Percentiles rank a stretch among this genome's conserved stretches.
Conservation (phyloP, 2,329 filamentous ascomycete genomes). For the Fusarium zealandicum region DNA sequence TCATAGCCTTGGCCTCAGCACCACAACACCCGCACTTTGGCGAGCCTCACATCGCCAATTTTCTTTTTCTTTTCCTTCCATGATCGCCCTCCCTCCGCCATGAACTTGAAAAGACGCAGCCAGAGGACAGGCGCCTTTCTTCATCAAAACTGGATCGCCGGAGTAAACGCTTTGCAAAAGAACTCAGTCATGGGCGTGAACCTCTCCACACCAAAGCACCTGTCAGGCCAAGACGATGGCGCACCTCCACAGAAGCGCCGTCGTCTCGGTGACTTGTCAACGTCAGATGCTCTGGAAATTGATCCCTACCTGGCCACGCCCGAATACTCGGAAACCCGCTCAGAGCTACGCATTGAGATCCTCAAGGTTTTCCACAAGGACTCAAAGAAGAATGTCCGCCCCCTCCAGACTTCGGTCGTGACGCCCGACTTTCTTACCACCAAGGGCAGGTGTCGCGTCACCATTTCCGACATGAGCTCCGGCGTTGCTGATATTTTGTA, state of each 20-base stretch:
- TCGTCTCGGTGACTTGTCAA: conserved; percentile 48
- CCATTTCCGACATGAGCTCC: conserved; percentile 46
- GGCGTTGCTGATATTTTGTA: conserved; percentile 55
- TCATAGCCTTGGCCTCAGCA: background rate
- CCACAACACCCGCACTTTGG: conserved; percentile 14
- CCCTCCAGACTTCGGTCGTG: conserved; percentile 41
- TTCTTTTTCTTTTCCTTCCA: conserved; percentile 33
- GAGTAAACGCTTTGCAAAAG: conserved; percentile 53
- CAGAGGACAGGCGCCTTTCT: conserved; percentile 61
- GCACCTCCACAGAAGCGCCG: conserved; percentile 58
- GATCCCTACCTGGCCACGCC: conserved; percentile 47
- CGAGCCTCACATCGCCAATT: conserved; percentile 14
- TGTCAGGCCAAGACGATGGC: conserved; percentile 46
- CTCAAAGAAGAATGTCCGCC: conserved; percentile 48
- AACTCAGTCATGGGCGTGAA: conserved; percentile 50
- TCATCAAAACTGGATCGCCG: conserved; percentile 61
- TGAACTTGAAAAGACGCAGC: conserved; percentile 57
- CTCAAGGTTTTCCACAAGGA: conserved; percentile 61
- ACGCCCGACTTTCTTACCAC: conserved; percentile 43
- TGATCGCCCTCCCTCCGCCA: conserved; percentile 51
- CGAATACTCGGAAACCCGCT: conserved; percentile 45
- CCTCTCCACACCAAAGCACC: conserved; percentile 42
- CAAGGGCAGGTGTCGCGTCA: conserved; percentile 50
- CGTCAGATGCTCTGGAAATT: conserved; percentile 45
- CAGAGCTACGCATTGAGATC: conserved; percentile 60